These are phyloP conservation scores for Globisporangium iwayamae DNA, from an alignment of 352 stramenopile genomes.

Conservation along the genomic window DNA sequence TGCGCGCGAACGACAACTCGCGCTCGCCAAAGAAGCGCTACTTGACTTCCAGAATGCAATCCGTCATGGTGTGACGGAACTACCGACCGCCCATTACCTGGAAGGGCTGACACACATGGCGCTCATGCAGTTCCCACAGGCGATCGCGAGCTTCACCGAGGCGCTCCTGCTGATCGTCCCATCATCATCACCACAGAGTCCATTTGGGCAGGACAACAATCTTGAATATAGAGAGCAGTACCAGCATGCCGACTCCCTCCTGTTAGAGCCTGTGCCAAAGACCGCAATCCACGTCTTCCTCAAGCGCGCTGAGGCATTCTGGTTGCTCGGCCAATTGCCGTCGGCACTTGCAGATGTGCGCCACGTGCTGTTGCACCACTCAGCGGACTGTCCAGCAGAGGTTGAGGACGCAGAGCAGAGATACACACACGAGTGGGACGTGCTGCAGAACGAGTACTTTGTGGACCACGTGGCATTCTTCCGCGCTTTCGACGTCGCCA, in stretches of 20 bases:
- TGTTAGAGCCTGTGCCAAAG: constrained; percentile 19
- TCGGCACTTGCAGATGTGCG: constrained; percentile 37
- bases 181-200: constrained; percentile 8
- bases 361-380: constrained; percentile 28
- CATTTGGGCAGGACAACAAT: constrained; percentile 10
- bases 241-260: neutral
- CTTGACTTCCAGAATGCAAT: constrained; percentile 34
- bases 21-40: constrained; percentile 20
- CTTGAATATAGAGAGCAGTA: constrained; percentile 4
- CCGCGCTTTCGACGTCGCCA: constrained; percentile 45
- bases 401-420: constrained; percentile 18
- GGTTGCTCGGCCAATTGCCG: constrained; percentile 41
- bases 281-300: constrained; percentile 36
- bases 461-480: constrained; percentile 48
- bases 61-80: constrained; percentile 15
- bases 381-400: constrained; percentile 15
- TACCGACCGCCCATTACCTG: constrained; percentile 33
- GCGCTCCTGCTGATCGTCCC: constrained; percentile 25
- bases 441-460: constrained; percentile 41
- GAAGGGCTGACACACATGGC: constrained; percentile 38
- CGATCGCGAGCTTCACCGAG: constrained; percentile 40
- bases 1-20: constrained; percentile 15
- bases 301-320: constrained; percentile 42
- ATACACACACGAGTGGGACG: constrained; percentile 31
- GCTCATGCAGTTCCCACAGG: constrained; percentile 25